Base-by-base conservation (phyloP, 176 grass and related monocot species). In the Typha latifolia region DNA sequence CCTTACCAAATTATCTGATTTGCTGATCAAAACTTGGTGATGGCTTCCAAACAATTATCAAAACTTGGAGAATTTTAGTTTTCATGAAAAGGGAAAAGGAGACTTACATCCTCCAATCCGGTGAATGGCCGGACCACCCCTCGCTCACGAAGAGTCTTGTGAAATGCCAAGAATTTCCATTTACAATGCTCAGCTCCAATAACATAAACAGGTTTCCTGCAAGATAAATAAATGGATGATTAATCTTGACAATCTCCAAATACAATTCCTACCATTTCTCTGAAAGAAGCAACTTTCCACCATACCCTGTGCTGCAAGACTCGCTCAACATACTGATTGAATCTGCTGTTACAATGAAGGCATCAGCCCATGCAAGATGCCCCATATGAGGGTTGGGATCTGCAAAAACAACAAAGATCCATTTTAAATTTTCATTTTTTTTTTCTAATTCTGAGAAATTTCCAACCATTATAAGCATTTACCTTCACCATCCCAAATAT, bases 301-400 rank as follows among this genome's bases (percentile, higher is more conserved):
- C 19, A 74, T 79, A 96, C 91, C 88, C 88, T 43, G 93, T 96
- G 64, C 85, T 86, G 79, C 93, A 91, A n/a, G 87, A 85, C 78
- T 96, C 93, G 48, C 93, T 96, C 80, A 96, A 70, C 88, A 96
- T 89, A 80, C 93, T 96, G 56, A 96, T 52, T 0, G 88, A 96
- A 62, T 86, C 88, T 37, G 93, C 85, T 67, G 93, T 96, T n/a
- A 96, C 53, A 10, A 96, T 64, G 68, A 96, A 96, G 72, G 93
- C 93, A 89, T 96, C 85, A 62, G 80, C 93, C 93, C 93, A 96
- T 23, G 93, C 93, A 50, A 96, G 80, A 84, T 96, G 85, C 47
- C 93, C 88, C 83, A 96, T 82, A 68, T 96, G 85, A 3, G 88
- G 85, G 62, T 96, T 91, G 72, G 88, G 83, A 74, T 89, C 93